Evolutionary conservation across 1,284 basidiomycete species (phyloP).

Genomic region (Marasmius oreades): DNA sequence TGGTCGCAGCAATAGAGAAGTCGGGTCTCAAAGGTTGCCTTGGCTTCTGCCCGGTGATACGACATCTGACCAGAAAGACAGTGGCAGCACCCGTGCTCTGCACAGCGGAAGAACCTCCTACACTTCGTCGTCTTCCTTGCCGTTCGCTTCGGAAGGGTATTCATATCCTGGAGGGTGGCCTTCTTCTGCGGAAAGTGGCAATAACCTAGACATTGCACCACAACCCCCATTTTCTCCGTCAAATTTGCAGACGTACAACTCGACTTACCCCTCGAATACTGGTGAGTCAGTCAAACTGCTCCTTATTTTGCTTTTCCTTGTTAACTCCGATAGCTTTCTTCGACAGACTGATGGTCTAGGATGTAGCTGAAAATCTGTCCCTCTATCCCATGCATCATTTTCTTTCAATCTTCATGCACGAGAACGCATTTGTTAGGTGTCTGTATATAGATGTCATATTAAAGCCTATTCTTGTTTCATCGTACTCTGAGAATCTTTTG

Average conservation of each 20-base stretch:
- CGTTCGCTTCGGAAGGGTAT: not conserved
- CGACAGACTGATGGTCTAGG: not conserved
- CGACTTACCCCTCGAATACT: slow-evolving; percentile 30
- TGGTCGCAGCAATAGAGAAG: slow-evolving; percentile 10
- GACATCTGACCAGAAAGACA: slow-evolving; percentile 27
- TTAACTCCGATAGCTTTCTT: not conserved
- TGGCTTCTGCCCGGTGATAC: slow-evolving; percentile 21
- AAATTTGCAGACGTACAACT: slow-evolving; percentile 29
- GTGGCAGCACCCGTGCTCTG: slow-evolving; percentile 5
- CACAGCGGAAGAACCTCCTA: slow-evolving; percentile 24
- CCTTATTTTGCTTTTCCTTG: not conserved
- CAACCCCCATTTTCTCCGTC: slow-evolving; percentile 30
- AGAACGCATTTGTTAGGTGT: too few species aligned
- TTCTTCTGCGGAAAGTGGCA: slow-evolving; percentile 22
- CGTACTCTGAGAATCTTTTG: too few species aligned
- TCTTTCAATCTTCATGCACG: too few species aligned
- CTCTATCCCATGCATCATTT: too few species aligned
- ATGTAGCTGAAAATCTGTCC: too few species aligned
- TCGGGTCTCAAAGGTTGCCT: slow-evolving; percentile 14
- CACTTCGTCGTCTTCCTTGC: slow-evolving; percentile 31
- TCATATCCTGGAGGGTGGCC: not conserved
- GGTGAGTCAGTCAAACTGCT: slow-evolving; percentile 20
- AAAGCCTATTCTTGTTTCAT: too few species aligned
- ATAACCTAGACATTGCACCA: slow-evolving; percentile 28
- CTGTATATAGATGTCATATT: too few species aligned